Base-by-base conservation (phyloP, 352 stramenopile species). In the Pilasporangium apinafurcum region DNA sequence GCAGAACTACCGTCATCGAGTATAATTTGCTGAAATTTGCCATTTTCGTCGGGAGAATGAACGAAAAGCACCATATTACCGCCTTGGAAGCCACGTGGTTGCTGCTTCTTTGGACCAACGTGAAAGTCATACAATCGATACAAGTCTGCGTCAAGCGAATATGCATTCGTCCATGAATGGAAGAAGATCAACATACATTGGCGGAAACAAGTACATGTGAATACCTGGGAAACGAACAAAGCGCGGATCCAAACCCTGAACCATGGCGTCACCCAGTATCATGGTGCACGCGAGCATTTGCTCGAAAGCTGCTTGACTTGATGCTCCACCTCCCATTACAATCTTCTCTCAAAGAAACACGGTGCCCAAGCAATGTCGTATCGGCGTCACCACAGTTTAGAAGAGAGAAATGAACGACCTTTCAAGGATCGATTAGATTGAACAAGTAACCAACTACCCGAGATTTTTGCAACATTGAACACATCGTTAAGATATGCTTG, bases 241-340 rank as follows among this genome's bases (percentile, higher is more conserved):
- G 37, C 79, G 70, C 8, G 79, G 79, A 38, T 91, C 79, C 26
- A 91, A 52, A 0, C 79, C 79, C 37, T 87, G 68, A 25, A 92
- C 78, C 76, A 89, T 86, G 37, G 79, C 76, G 41, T 92, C 73
- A 6, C 76, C 79, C 8, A 92, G 68, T 47, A 92, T 65, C 73
- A 89, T 92, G 25, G 76, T 92, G 54, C 75, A 88, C 28, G 79
- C 79, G 42, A 92, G 76, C 76, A 89, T 89, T 53, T 92, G 79
- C 64, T 84, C 71, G 43, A 91, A 82, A 2, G 70, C 71, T 10
- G 66, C 57, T 34, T 87, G 68, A 22, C 68, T 87, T 8, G 79
- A 92, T 30, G 76, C 73, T 6, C 71, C 79, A 0, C 56, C 76
- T 13, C 79, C 79, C 79, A 91, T 91, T n/a, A n/a, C n/a, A n/a